Percentiles rank a stretch among this genome's conserved stretches.
phyloP scores from a whole-genome alignment of 2,329 filamentous ascomycete species.

The Blastomyces parvus region DNA sequence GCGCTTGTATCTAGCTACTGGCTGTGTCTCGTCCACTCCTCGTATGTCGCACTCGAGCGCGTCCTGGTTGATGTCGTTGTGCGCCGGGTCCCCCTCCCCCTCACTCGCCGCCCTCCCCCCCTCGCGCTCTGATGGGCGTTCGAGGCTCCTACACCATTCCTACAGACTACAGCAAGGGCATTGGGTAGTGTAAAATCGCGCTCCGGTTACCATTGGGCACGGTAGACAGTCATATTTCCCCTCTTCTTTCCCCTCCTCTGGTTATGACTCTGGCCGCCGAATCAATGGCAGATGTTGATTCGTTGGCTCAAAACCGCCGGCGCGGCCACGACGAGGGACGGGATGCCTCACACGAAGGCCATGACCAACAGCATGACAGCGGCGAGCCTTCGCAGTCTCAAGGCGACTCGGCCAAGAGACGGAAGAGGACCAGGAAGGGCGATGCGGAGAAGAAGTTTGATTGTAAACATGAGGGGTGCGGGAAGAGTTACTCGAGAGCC shows the following conservation, averaged over 20 bases:
- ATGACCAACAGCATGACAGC: not conserved
- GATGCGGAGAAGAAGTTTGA: slow-evolving; percentile 52
- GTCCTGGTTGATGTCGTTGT: slow-evolving; percentile 2
- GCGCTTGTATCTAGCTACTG: not conserved
- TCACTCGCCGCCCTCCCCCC: slow-evolving; percentile 3
- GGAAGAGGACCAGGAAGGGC: slow-evolving; percentile 38
- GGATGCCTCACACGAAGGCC: not conserved
- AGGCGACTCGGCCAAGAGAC: slow-evolving; percentile 28
- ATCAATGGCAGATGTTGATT: slow-evolving; percentile 6
- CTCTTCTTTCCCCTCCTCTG: not conserved
- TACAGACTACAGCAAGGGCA: slow-evolving; percentile 5
- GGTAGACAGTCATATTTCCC: not conserved
- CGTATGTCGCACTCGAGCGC: slow-evolving; percentile 4
- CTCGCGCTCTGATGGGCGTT: slow-evolving; percentile 7
- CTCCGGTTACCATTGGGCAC: not conserved
- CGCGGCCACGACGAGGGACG: slow-evolving; percentile 4
- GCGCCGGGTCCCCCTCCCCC: slow-evolving; percentile 7
- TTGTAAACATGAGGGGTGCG: slow-evolving; percentile 77
- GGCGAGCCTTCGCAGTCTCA: not conserved
- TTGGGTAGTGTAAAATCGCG: slow-evolving; percentile 4
- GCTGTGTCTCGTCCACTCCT: not conserved
- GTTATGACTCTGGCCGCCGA: not conserved
- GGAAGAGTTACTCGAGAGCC: slow-evolving; percentile 91
- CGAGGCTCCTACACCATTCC: not conserved
- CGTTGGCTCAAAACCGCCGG: slow-evolving; percentile 1